These are phyloP conservation scores for Sclerotiophoma versabilis DNA, from an alignment of 2,329 filamentous ascomycete genomes.

Conservation along the genomic window DNA sequence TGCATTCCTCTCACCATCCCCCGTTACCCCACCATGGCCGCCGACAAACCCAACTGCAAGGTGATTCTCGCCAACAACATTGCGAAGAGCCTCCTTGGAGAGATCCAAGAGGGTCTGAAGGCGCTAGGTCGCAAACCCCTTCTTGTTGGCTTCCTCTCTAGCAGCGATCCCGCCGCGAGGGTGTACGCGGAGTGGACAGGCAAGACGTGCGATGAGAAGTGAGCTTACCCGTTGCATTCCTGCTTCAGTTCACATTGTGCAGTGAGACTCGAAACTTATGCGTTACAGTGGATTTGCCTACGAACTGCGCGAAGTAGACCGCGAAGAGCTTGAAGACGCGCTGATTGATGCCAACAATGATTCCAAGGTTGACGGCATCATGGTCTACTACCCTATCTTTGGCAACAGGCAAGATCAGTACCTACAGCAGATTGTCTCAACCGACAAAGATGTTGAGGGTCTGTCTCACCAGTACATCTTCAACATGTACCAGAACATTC, in stretches of 20 bases:
- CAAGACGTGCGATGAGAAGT: constrained; percentile 97
- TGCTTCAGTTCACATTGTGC: neutral
- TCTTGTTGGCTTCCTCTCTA: constrained; percentile 90
- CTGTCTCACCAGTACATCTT: constrained; percentile 92
- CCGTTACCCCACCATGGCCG: constrained; percentile 42
- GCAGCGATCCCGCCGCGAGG: constrained; percentile 85
- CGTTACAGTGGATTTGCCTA: constrained; percentile 83
- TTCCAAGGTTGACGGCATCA: constrained; percentile 79
- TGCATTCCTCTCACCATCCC: neutral
- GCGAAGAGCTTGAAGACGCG: constrained; percentile 88
- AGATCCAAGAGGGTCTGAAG: constrained; percentile 78
- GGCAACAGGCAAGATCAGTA: constrained; percentile 90
- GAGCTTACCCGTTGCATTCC: constrained; percentile 54
- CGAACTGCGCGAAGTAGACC: constrained; percentile 80
- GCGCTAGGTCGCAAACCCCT: constrained; percentile 76
- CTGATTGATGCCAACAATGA: constrained; percentile 87
- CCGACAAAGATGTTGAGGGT: constrained; percentile 94
- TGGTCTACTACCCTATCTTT: constrained; percentile 99
- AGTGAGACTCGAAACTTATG: constrained; percentile 6
- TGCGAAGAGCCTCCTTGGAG: constrained; percentile 78
- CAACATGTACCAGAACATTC: constrained; percentile 99
- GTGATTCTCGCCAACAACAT: constrained; percentile 89
- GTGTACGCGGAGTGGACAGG: constrained; percentile 98
- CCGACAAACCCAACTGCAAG: constrained; percentile 72
- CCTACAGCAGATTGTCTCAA: constrained; percentile 89